Percentiles rank a stretch among this genome's conserved stretches.
These are phyloP conservation scores for Tulasnella sp. DNA, from an alignment of 768 basidiomycete species.

Conservation along the genomic window DNA sequence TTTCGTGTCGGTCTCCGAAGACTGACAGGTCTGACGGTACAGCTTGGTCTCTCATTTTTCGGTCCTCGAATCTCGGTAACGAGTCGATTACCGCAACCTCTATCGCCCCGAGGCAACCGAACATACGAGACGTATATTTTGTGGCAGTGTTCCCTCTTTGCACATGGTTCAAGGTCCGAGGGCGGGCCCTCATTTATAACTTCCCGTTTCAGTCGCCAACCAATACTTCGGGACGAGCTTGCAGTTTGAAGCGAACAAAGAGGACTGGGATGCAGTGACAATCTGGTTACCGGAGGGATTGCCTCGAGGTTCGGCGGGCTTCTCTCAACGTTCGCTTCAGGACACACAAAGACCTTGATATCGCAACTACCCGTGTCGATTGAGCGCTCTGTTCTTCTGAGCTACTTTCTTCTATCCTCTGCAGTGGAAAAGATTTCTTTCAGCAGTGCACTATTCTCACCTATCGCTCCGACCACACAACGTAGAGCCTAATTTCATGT, in stretches of 20 bases:
- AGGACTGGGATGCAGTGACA: not conserved
- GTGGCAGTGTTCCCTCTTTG: not conserved
- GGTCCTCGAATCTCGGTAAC: not conserved
- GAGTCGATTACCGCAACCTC: not conserved
- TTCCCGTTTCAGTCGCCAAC: not conserved
- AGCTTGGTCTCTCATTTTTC: not conserved
- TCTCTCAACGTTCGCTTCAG: too few relatives aligned
- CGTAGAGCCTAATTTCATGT: conserved; percentile 6
- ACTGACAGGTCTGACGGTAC: not conserved
- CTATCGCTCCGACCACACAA: not conserved
- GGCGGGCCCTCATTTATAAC: not conserved
- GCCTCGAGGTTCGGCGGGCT: not conserved
- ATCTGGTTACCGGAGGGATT: not conserved
- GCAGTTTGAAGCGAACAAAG: not conserved
- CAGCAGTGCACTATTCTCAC: not conserved
- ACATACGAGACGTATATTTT: not conserved
- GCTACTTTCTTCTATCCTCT: too few relatives aligned
- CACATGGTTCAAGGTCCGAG: not conserved
- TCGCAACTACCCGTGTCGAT: too few relatives aligned
- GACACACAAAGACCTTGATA: not conserved
- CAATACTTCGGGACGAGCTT: not conserved
- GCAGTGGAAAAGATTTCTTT: not conserved
- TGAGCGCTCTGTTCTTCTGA: too few relatives aligned
- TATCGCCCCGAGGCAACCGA: not conserved
- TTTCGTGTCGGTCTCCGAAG: not conserved